Base-by-base conservation (phyloP, 371 early-diverging fungal genomes). In the Mortierella sp. region DNA sequence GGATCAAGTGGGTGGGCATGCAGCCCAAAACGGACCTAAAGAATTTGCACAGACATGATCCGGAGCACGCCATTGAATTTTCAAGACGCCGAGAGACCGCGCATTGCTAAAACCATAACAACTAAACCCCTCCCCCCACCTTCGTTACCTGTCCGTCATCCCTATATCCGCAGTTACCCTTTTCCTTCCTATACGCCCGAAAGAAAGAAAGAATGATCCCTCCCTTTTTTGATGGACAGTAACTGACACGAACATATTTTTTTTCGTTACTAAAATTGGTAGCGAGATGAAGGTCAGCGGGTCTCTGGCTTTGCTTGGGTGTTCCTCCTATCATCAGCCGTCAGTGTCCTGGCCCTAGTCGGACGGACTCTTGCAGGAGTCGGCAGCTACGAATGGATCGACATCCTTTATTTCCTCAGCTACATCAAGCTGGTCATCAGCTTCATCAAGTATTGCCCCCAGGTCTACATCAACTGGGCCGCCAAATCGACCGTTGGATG, bases 391-490 rank as follows among this genome's bases (percentile, higher is more conserved):
- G 77, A 89, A 87, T 89, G 91, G 91, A 91, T 95, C 32, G 94
- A 95, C 79, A 54, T 94, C 41, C 84, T 97, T 51, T 96, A 97
- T 82, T 93, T 91, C 75, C 78, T 97, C n/a, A 94, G 95, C 41
- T 94, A 91, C 79, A 88, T 97, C 75, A 99, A 99, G 83, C 90
- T 98, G 72, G 79, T 77, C 12, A 89, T 96, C 73, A 94, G 93
- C 70, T 84, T 97, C 63, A 87, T 97, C 83, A 99, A 98, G 83
- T 99, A 99, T 84, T 81, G 95, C 5, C 99, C 99, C n/a, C 98
- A 98, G 88, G 95, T 90, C 2, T 96, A 91, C 88, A 75, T 97
- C 68, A 98, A 99, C 76, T 95, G 88, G 76, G 71, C 80, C 44
- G 90, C 95, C 27, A 90, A 95, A 84, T 97, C 97, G 2, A 99